phyloP scores from a whole-genome alignment of 495 filamentous ascomycete species.

The Physcia stellaris region DNA sequence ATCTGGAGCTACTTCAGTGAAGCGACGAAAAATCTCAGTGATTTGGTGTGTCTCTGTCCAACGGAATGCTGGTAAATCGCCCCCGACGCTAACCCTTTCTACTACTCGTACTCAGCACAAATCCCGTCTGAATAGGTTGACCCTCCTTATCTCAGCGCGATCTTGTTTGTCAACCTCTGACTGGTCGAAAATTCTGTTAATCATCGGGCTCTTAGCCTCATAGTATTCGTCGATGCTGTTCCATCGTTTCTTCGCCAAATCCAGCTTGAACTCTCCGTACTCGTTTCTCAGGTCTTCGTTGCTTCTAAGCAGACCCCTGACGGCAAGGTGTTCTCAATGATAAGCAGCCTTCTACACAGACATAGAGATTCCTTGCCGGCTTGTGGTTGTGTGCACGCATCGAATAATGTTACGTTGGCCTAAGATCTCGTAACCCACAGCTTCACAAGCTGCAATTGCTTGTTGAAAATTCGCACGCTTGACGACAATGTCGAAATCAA shows the following conservation, averaged over 20 bases:
- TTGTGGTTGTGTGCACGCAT: background rate
- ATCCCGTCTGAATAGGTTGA: too few relatives aligned
- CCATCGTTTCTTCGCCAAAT: background rate
- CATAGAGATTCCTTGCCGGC: background rate
- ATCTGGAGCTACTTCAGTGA: too few relatives aligned
- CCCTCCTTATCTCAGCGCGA: too few relatives aligned
- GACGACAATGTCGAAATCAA: constrained; percentile 21
- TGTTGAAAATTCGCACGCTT: background rate
- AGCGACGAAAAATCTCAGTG: too few relatives aligned
- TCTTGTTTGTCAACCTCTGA: too few relatives aligned
- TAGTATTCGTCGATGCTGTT: background rate
- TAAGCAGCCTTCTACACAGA: background rate
- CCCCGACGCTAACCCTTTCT: too few relatives aligned
- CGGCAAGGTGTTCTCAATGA: constrained; percentile 8
- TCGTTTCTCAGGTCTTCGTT: background rate
- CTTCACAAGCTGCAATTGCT: background rate
- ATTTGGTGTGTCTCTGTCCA: too few relatives aligned
- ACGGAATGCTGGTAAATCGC: too few relatives aligned
- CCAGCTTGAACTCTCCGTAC: background rate
- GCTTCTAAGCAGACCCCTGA: constrained; percentile 9
- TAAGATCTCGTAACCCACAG: background rate
- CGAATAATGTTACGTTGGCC: background rate
- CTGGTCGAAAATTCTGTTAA: too few relatives aligned
- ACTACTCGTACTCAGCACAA: too few relatives aligned
- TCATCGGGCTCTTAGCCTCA: background rate